Evolutionary conservation across 768 basidiomycete genomes (phyloP), one percentile per base, ranked within the genome.

Genomic region (Russula brevipes): DNA sequence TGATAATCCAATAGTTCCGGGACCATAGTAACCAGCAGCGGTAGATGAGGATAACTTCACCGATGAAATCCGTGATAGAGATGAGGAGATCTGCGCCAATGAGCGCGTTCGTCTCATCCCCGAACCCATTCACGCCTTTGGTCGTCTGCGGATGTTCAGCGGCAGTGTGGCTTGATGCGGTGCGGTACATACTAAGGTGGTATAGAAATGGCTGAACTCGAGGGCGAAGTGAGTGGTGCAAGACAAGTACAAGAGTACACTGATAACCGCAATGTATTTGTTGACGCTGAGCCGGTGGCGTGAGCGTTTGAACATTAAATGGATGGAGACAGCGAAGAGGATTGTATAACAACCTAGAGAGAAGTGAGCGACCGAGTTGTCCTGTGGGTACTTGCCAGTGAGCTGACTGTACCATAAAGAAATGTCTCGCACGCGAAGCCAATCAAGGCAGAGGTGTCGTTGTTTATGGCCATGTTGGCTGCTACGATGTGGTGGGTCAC

Each of bases 21-120:
- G 66, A 72, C 77, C 78, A 80, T 51, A 80, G 51, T 63, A 76
- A 66, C 73, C 76, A 80, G 68, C 76, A 78, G 39, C 80, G 79
- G 59, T 78, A 79, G 35, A 77, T 65, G 39, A 79, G 72, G 51
- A 74, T 63, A 41, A 73, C 16, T 66, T 77, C 71, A 1, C 76
- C 77, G 24, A 76, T 36, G 44, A 78, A 72, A 64, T 77, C 76
- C 0, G 72, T 70, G 39, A 77, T 54, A 1, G 76, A 75, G 58
- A 78, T 72, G 46, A 78, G 62, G 24, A 75, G 62, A 66, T 77
- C 76, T 4, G 76, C 75, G 3, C 66, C 78, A 4, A 70, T 38
- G 54, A 75, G 73, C 19, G 30, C 38, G 2, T 24, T 61, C 1
- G 73, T 78, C 70, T 78, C 76, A 33, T 70, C 45, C 5, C 73